Percentiles rank a stretch among this genome's conserved stretches.
phyloP scores from a whole-genome alignment of 768 basidiomycete genomes.

The Lactarius sanguifluus region DNA sequence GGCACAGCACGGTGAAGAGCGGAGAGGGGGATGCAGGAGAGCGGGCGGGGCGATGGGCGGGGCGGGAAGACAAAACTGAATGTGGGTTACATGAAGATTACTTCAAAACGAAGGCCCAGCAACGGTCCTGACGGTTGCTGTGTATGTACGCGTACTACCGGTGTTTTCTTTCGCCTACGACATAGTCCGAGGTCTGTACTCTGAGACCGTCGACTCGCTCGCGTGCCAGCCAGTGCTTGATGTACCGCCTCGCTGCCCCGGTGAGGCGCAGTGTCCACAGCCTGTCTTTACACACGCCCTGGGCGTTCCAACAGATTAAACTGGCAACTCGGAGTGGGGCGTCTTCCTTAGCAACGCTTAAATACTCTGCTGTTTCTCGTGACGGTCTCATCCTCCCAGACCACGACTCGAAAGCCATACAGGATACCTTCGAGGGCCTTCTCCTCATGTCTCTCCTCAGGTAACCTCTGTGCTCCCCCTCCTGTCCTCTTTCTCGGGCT shows the following conservation, averaged over 20 bases:
- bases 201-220: not conserved
- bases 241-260: constrained; percentile 20
- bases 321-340: not conserved
- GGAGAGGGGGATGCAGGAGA: constrained; percentile 70
- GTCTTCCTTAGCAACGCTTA: constrained; percentile 9
- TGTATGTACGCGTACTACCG: not conserved
- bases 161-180: not conserved
- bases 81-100: constrained; percentile 95
- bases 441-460: constrained; percentile 22
- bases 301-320: constrained; percentile 1
- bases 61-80: constrained; percentile 82
- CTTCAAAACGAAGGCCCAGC: constrained; percentile 60
- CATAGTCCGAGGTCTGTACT: not conserved
- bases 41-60: constrained; percentile 90
- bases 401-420: constrained; percentile 7
- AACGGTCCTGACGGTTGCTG: not conserved
- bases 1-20: constrained; percentile 89
- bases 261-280: constrained; percentile 5
- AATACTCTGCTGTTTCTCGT: constrained; percentile 10
- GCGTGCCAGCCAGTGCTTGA: not conserved
- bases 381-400: not conserved
- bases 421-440: constrained; percentile 24
- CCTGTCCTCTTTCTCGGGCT: not conserved
- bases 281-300: constrained; percentile 1
- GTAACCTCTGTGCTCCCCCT: constrained; percentile 9